Evolutionary conservation across 352 stramenopile genomes (phyloP), one percentile per base, ranked within the genome.

Genomic region (Pythium periplocum): DNA sequence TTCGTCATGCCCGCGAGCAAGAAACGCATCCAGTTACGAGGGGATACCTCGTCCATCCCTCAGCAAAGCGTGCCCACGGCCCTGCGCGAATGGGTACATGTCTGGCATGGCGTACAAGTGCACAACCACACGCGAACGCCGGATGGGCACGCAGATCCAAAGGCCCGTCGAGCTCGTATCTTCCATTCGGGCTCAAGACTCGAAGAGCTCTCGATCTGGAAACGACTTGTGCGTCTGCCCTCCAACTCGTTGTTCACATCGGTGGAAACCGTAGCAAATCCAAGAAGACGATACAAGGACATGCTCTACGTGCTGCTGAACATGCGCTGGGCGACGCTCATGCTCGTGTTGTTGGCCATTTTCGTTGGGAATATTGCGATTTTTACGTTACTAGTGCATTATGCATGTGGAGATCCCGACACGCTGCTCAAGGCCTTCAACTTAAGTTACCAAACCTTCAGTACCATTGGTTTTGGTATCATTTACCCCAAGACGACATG

Each of bases 401-500:
- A 61, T 31, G 48, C 64, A 37, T 93, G 83, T 53, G 57, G 70
- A 38, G 77, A 91, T 32, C 78, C 78, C 0, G 66, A 61, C 17
- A 56, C 57, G 31, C 82, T 87, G 41, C 71, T 86, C n/a, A 67
- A 76, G 36, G 67, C 76, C 2, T 87, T 89, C 46, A 73, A 88
- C 51, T 45, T 91, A 38, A 90, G 76, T 46, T 93, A 93, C 57
- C 83, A 93, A 62, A 90, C 83, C 2, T 93, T 91, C 55, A 90
- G 78, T 10, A 93, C 83, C 4, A 91, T 93, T 57, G 83, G 83
- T 40, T 93, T 90, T 55, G 83, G 83, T 26, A 61, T 90, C 26
- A 73, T 91, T 33, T 91, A 86, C 65, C 79, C 83, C 4, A 69
- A 63, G 17, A 59, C 64, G 35, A 82, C 71, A 12, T 93, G 83